These are phyloP conservation scores for Centella asiatica DNA, from an alignment of 129 eudicot genomes.

Conservation along the genomic window DNA sequence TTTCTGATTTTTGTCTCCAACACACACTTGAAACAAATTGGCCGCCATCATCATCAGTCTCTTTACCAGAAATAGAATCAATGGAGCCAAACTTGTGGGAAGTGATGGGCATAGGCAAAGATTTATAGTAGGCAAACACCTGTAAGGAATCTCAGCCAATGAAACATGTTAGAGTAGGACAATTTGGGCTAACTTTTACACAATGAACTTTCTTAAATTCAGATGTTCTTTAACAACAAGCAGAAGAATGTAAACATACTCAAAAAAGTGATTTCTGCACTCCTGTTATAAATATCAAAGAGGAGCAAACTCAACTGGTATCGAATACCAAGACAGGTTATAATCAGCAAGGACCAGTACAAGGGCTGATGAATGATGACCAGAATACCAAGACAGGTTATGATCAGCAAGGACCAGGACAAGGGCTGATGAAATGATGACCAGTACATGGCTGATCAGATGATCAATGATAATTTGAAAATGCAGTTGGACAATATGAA, in stretches of 20 bases:
- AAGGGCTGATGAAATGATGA: no score
- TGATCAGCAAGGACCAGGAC: no score
- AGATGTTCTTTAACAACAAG: not conserved
- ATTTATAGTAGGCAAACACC: constrained; percentile 45
- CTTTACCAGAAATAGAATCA: constrained; percentile 37
- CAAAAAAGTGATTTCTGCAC: not conserved
- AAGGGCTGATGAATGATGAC: no score
- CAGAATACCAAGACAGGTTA: no score
- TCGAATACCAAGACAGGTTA: no score
- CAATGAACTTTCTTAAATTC: not conserved
- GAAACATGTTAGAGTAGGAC: not conserved
- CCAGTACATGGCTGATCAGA: no score
- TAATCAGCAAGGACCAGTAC: no score
- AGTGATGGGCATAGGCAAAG: constrained; percentile 57
- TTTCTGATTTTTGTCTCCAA: constrained; percentile 46
- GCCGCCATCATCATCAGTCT: constrained; percentile 21
- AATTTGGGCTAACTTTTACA: not conserved
- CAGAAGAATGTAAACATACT: not conserved
- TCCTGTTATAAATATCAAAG: not conserved
- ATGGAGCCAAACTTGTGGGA: constrained; percentile 38
- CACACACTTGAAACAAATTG: constrained; percentile 67
- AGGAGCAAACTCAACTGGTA: not conserved
- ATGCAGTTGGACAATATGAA: no score
- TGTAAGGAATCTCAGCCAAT: constrained; percentile 1
- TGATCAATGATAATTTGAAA: no score